A percentile compares a stretch with the other conserved stretches of the same genome.
Conservation (phyloP, 768 basidiomycete species). For the Gautieria morchelliformis region DNA sequence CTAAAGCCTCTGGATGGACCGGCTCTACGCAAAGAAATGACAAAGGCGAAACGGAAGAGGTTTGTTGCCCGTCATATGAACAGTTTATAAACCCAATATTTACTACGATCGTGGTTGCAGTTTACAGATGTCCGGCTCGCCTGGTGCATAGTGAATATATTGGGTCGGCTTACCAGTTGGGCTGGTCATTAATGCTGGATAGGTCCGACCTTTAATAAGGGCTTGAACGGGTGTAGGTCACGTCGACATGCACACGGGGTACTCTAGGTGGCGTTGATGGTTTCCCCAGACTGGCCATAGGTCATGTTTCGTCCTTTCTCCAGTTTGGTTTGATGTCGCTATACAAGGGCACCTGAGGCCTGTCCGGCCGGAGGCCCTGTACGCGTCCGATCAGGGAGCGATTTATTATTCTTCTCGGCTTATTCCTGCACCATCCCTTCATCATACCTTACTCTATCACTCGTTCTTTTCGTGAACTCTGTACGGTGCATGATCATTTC, state of each 20-base stretch:
- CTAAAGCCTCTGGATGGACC: conserved; percentile 93
- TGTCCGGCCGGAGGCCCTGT: neutral
- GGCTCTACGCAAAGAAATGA: conserved; percentile 96
- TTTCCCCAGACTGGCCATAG: neutral
- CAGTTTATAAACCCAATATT: neutral
- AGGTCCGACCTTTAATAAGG: neutral
- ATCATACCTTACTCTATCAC: neutral
- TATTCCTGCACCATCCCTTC: neutral
- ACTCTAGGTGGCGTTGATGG: neutral
- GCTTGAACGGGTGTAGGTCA: neutral
- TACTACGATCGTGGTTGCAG: neutral
- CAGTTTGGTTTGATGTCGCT: neutral
- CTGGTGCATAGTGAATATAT: neutral
- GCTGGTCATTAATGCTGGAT: neutral
- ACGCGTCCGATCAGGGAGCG: neutral
- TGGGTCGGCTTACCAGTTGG: neutral
- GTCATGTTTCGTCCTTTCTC: neutral
- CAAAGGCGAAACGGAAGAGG: conserved; percentile 98
- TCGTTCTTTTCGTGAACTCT: neutral
- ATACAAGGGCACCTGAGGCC: neutral
- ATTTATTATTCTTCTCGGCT: neutral
- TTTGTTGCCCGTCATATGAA: conserved; percentile 21
- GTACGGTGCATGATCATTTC: neutral
- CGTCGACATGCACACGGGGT: neutral
- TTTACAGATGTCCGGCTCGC: neutral